Base-by-base conservation (phyloP, 768 basidiomycete species). In the Rhodotorula graminis region DNA sequence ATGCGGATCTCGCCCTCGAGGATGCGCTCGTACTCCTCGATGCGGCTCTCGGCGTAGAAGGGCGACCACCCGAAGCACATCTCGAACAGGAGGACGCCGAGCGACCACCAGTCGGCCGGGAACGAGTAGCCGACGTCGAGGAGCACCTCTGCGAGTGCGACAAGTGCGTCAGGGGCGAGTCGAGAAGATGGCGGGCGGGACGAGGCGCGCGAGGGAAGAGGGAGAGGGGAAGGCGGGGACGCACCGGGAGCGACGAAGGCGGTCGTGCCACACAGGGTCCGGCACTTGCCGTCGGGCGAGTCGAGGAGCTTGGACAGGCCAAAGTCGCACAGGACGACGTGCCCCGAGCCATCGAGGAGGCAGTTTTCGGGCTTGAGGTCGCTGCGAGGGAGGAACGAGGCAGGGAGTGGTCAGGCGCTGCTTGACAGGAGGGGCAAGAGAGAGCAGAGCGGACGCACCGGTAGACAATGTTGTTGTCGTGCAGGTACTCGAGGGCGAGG, bases 11-110 rank as follows among this genome's bases (percentile, higher is more conserved):
- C 96, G 70, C 93, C 93, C 80, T 94, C 95, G n/a, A 69, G 31
- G 67, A 77, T 77, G 27, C 69, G 91, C 84, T 93, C 92, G 84
- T 98, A 99, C 94, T 97, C 98, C 82, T 94, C 92, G 80, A 98
- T 92, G 1, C 90, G 93, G 79, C 94, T 93, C 79, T 99, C 95
- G 40, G 93, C 92, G 80, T 97, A 99, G 83, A 98, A 99, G 47
- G 95, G 95, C 78, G 90, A 92, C 93, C 93, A 98, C 11, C 95
- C 95, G 76, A 92, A 97, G 78, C 93, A 95, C 95, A 99, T 99
- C 82, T 99, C 95, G 80, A 96, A 99, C 25, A 98, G 84, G 46
- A 99, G 84, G 18, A 77, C 73, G 57, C 75, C 77, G 61, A 77
- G 65, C 8, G 66, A 65, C 76, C 95, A 98, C 81, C 95, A 98